phyloP scores from a whole-genome alignment of 306 rosid genomes.

The Cicer arietinum region DNA sequence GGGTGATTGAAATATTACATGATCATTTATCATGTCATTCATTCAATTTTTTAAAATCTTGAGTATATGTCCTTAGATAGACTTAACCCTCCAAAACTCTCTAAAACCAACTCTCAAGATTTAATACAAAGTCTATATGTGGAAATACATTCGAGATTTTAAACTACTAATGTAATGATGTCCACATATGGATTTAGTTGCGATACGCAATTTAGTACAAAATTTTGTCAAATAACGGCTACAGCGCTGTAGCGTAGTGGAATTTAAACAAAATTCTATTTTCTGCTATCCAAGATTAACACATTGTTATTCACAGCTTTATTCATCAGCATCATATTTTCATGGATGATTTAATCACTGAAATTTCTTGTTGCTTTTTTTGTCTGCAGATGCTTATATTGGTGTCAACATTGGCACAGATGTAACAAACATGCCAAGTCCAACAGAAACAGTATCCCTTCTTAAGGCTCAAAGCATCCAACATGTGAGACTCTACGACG shows the following conservation, averaged over 20 bases:
- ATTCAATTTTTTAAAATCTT: no score
- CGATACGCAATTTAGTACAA: no score
- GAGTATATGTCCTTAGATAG: no score
- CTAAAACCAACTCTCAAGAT: no score
- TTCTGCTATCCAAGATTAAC: background rate
- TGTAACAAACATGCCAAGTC: conserved; percentile 84
- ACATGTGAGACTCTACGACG: conserved; percentile 83
- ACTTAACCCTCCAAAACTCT: no score
- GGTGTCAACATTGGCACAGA: conserved; percentile 93
- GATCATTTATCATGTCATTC: no score
- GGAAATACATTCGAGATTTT: no score
- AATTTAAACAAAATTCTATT: background rate
- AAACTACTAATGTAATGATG: no score
- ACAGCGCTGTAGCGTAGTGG: background rate
- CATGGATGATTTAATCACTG: background rate
- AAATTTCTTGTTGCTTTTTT: conserved; percentile 8
- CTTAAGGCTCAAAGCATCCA: conserved; percentile 83
- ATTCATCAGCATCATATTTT: background rate
- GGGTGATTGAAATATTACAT: no score
- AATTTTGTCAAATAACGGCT: background rate
- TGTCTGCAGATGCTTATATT: conserved; percentile 73
- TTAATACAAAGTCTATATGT: no score
- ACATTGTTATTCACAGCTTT: background rate
- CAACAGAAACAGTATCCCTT: conserved; percentile 80
- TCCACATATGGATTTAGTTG: no score